Percentiles rank a stretch among this genome's conserved stretches.
phyloP scores from a whole-genome alignment of 208 protist genomes.

The Trypanosoma mega region DNA sequence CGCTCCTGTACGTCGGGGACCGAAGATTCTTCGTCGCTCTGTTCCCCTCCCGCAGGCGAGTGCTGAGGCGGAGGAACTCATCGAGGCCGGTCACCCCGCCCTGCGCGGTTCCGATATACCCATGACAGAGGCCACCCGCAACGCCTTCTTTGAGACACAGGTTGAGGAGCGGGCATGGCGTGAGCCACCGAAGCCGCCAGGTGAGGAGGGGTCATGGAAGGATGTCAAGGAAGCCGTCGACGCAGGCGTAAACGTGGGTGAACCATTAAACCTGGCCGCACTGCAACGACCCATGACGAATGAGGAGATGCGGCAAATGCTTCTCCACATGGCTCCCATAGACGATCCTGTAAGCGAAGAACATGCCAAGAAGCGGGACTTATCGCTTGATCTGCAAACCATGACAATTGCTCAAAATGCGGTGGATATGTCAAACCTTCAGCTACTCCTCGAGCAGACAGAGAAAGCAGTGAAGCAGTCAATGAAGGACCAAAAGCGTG shows the following conservation, averaged over 20 bases:
- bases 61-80: slow-evolving; percentile 58
- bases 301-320: slow-evolving; percentile 61
- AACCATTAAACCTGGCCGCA: slow-evolving; percentile 42
- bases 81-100: slow-evolving; percentile 75
- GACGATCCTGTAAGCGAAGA: slow-evolving; percentile 74
- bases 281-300: slow-evolving; percentile 73
- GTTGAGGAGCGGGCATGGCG: slow-evolving; percentile 87
- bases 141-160: slow-evolving; percentile 75
- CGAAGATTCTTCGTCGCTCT: slow-evolving; percentile 70
- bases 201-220: slow-evolving; percentile 83
- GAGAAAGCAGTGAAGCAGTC: slow-evolving; percentile 20
- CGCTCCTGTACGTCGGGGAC: slow-evolving; percentile 22
- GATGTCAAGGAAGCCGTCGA: slow-evolving; percentile 82
- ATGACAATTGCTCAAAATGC: slow-evolving; percentile 59
- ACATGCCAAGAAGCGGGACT: slow-evolving; percentile 47
- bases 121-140: slow-evolving; percentile 67
- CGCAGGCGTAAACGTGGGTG: slow-evolving; percentile 60
- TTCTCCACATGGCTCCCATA: slow-evolving; percentile 47
- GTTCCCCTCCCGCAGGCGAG: slow-evolving; percentile 65
- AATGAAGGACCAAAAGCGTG: slow-evolving; percentile 25
- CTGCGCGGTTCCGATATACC: slow-evolving; percentile 58
- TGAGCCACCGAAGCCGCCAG: slow-evolving; percentile 82
- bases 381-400: slow-evolving; percentile 61
- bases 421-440: slow-evolving; percentile 62
- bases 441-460: slow-evolving; percentile 31